These are phyloP conservation scores for Misopates orontium DNA, from an alignment of 257 asterid species.

Conservation along the genomic window DNA sequence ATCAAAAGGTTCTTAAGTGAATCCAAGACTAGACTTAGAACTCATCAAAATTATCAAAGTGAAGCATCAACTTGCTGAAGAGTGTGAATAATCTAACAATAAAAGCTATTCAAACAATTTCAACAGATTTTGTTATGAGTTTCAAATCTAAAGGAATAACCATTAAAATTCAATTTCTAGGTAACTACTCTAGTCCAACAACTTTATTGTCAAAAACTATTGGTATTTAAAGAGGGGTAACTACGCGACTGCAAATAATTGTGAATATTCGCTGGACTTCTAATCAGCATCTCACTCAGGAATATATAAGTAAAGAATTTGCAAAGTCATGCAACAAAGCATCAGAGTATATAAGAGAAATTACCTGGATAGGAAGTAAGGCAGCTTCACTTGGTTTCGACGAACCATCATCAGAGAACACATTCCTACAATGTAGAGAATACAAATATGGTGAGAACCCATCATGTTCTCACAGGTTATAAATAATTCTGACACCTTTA, in stretches of 20 bases:
- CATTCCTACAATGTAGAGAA: slow-evolving; percentile 55
- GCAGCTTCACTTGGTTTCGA: slow-evolving; percentile 64
- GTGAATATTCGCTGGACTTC: not conserved
- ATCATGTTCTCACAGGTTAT: slow-evolving; percentile 22
- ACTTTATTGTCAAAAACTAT: not conserved
- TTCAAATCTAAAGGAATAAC: not conserved
- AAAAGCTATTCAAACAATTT: not conserved
- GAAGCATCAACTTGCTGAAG: not conserved
- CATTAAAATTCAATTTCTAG: not conserved
- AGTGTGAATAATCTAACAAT: not conserved
- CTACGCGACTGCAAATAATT: not conserved
- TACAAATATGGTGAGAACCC: slow-evolving; percentile 15
- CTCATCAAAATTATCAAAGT: no score
- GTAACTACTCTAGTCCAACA: not conserved
- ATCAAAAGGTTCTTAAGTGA: no score
- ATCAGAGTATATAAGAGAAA: slow-evolving; percentile 29
- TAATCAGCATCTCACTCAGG: not conserved
- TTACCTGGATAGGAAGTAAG: slow-evolving; percentile 79
- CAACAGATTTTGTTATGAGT: slow-evolving; percentile 1
- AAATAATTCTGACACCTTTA: not conserved
- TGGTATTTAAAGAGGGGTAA: slow-evolving; percentile 6
- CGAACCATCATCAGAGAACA: slow-evolving; percentile 76
- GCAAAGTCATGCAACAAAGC: slow-evolving; percentile 6
- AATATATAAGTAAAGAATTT: slow-evolving; percentile 9
- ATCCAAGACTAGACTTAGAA: no score